Evolutionary conservation across 148 eudicot species (phyloP).

Genomic region (Heliamphora exappendiculata): DNA sequence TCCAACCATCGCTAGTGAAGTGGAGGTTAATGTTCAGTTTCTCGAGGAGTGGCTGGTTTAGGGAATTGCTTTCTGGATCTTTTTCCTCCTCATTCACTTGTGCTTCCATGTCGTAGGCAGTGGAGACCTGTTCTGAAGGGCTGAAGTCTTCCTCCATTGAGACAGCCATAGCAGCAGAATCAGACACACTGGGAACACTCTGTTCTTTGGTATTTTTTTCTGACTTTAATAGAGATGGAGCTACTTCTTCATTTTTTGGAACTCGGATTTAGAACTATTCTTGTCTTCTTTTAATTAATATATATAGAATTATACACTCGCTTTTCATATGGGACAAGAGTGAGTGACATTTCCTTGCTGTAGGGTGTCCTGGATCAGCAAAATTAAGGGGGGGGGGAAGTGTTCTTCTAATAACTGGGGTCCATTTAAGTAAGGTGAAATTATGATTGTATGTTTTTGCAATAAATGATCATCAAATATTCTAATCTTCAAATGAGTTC

Average conservation of each 20-base stretch:
- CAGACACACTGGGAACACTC: neutral
- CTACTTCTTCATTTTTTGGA: neutral
- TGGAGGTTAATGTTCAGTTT: constrained; percentile 57
- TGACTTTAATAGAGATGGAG: neutral
- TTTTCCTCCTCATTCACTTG: constrained; percentile 30
- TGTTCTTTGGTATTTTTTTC: neutral
- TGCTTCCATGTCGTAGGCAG: constrained; percentile 25
- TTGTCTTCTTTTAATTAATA: neutral
- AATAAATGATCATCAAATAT: neutral
- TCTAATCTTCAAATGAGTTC: no score
- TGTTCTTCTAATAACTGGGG: neutral
- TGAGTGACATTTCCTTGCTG: constrained; percentile 10
- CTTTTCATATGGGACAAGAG: neutral
- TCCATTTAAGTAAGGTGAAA: neutral
- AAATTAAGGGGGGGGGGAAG: neutral
- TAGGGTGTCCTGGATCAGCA: neutral
- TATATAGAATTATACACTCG: neutral
- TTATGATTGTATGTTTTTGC: constrained; percentile 8
- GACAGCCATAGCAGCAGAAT: neutral
- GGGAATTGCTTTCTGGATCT: constrained; percentile 45
- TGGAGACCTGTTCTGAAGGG: constrained; percentile 11
- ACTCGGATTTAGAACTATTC: neutral
- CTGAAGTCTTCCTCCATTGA: constrained; percentile 27
- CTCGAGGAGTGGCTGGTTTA: constrained; percentile 53
- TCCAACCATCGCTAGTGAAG: constrained; percentile 70